Percentiles rank a stretch among this genome's conserved stretches.
Conservation (phyloP, 768 basidiomycete species). For the Tricholoma matsutake region DNA sequence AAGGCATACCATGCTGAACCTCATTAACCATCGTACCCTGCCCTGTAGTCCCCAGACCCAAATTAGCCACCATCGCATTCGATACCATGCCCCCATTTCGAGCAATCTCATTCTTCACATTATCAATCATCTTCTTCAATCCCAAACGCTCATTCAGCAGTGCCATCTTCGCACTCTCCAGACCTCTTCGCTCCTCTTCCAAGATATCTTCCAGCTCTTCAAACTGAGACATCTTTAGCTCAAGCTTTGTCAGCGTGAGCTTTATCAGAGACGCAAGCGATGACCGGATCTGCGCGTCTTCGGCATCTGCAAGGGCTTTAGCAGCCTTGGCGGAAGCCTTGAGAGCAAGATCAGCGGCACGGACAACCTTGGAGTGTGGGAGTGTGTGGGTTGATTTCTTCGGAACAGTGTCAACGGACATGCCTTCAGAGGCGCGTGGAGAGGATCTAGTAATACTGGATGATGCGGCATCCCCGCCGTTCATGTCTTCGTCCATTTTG, state of each 20-base stretch:
- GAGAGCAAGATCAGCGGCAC: slow-evolving; percentile 85
- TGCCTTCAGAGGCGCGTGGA: slow-evolving; percentile 33
- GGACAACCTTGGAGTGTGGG: slow-evolving; percentile 71
- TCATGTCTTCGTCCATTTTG: slow-evolving; percentile 45
- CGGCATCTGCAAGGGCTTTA: slow-evolving; percentile 71
- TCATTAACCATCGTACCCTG: slow-evolving; percentile 59
- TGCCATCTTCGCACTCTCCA: slow-evolving; percentile 80
- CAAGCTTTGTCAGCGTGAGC: slow-evolving; percentile 81
- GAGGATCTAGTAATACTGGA: slow-evolving; percentile 21
- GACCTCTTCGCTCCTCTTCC: slow-evolving; percentile 81
- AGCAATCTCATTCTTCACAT: slow-evolving; percentile 60
- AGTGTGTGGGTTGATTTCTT: slow-evolving; percentile 41
- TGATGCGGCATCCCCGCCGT: slow-evolving; percentile 18
- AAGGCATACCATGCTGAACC: slow-evolving; percentile 40
- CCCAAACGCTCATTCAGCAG: slow-evolving; percentile 77
- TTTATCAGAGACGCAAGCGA: slow-evolving; percentile 84
- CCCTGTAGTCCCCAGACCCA: slow-evolving; percentile 51
- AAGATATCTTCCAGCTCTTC: slow-evolving; percentile 90
- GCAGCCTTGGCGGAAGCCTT: slow-evolving; percentile 88
- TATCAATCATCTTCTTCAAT: slow-evolving; percentile 69
- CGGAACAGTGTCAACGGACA: slow-evolving; percentile 19
- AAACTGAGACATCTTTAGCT: slow-evolving; percentile 92
- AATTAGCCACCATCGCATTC: slow-evolving; percentile 27
- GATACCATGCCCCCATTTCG: slow-evolving; percentile 41
- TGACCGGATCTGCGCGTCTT: slow-evolving; percentile 76